Evolutionary conservation across 2,329 filamentous ascomycete species (phyloP).

Genomic region (Colletotrichum navitas): DNA sequence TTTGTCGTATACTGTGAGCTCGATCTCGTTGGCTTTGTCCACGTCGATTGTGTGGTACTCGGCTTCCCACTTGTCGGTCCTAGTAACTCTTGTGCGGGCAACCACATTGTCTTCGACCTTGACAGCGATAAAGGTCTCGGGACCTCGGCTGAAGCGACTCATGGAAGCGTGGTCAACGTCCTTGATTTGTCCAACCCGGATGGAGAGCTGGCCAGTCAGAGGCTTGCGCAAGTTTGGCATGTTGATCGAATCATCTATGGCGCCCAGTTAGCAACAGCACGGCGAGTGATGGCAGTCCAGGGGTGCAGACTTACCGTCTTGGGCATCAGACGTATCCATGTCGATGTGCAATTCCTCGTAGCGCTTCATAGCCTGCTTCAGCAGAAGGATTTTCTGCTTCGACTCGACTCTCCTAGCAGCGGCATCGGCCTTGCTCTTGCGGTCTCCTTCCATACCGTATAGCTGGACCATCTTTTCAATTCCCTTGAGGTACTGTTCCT

Average conservation of each 20-base stretch:
- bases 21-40: slow-evolving; percentile 98
- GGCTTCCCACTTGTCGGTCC: slow-evolving; percentile 91
- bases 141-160: slow-evolving; percentile 86
- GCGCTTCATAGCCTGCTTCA: slow-evolving; percentile 95
- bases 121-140: slow-evolving; percentile 94
- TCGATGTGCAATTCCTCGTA: slow-evolving; percentile 98
- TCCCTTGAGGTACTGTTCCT: slow-evolving; percentile 98
- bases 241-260: slow-evolving; percentile 92
- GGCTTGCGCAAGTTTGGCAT: slow-evolving; percentile 95
- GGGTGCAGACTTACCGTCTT: slow-evolving; percentile 75
- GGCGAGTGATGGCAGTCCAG: slow-evolving; percentile 6
- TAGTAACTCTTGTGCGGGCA: slow-evolving; percentile 85
- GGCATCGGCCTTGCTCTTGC: slow-evolving; percentile 94
- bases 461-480: slow-evolving; percentile 99
- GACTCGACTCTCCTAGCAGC: slow-evolving; percentile 92
- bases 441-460: slow-evolving; percentile 96
- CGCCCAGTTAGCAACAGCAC: slow-evolving; percentile 46
- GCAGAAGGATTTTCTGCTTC: slow-evolving; percentile 95
- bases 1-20: slow-evolving; percentile 98
- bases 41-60: slow-evolving; percentile 94
- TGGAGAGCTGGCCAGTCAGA: slow-evolving; percentile 88
- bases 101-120: slow-evolving; percentile 97
- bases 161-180: slow-evolving; percentile 94
- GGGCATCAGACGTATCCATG: slow-evolving; percentile 81
- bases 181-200: slow-evolving; percentile 88